Conservation (phyloP, 2,329 filamentous ascomycete genomes). For the Trichophyton rubrum region DNA sequence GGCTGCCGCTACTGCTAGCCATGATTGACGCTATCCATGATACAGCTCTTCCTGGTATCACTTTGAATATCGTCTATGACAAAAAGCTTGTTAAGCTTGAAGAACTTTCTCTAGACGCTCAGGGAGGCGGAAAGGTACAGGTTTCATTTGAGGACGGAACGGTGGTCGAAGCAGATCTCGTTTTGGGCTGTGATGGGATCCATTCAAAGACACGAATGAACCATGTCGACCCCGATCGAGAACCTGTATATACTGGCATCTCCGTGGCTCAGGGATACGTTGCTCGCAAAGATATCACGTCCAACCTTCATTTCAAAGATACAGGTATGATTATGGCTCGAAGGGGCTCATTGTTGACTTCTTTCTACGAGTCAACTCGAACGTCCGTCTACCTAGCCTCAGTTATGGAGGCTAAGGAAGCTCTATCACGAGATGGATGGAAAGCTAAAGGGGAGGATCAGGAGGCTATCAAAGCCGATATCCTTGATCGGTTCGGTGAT, state of each 20-base stretch:
- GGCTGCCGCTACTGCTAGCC: slow-evolving; percentile 40
- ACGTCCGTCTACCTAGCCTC: slow-evolving; percentile 17
- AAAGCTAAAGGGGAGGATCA: slow-evolving; percentile 17
- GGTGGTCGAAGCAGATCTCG: slow-evolving; percentile 28
- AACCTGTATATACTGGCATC: slow-evolving; percentile 39
- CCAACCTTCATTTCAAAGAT: slow-evolving; percentile 26
- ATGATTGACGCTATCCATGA: slow-evolving; percentile 22
- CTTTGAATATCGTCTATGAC: slow-evolving; percentile 23
- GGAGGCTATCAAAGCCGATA: slow-evolving; percentile 22
- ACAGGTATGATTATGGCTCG: slow-evolving; percentile 35
- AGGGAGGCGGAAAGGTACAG: slow-evolving; percentile 31
- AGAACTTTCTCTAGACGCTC: slow-evolving; percentile 38
- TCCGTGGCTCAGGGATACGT: slow-evolving; percentile 19
- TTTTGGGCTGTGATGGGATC: slow-evolving; percentile 50
- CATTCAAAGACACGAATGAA: slow-evolving; percentile 41
- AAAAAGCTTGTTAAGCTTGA: slow-evolving; percentile 34
- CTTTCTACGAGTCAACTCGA: slow-evolving; percentile 28
- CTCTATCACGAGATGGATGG: slow-evolving; percentile 10
- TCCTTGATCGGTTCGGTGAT: slow-evolving; percentile 24
- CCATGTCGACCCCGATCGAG: slow-evolving; percentile 39
- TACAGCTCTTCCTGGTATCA: slow-evolving; percentile 7
- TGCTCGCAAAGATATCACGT: slow-evolving; percentile 8
- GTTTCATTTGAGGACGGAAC: slow-evolving; percentile 40
- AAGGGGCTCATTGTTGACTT: slow-evolving; percentile 39
- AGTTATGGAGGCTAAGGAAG: slow-evolving; percentile 25